Base-by-base conservation (phyloP, 257 asterid genomes). In the Fraxinus quadrangulata region DNA sequence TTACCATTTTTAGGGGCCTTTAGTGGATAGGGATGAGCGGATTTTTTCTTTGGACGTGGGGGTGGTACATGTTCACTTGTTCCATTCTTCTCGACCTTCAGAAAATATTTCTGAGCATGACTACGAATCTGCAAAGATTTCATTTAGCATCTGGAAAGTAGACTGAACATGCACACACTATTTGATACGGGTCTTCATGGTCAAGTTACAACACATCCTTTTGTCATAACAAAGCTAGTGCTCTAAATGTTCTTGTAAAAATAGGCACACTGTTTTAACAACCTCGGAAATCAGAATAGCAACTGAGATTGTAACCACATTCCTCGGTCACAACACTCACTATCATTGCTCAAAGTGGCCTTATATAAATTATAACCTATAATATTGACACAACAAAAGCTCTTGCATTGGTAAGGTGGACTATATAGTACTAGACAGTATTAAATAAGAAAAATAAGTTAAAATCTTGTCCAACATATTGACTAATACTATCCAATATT, bases 1-100 rank as follows among this genome's bases (percentile, higher is more conserved):
- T 51, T 78, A 90, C 93, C 93, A 79, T 19, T 83, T 86, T 84
- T 90, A 6, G 96, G 76, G 77, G 96, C 96, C 79, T 90, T 94
- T 42, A 90, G 97, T 17, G 98, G 98, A 83, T 92, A 94, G 33
- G 97, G 98, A 83, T 90, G 97, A 72, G 94, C 75, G 49, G 97
- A 94, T 84, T 94, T 94, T 80, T 97, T 85, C 91, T 94, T 94
- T 37, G 98, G 98, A 19, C 97, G 95, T 19, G 96, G 97, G 5
- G 98, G 98, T 82, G 98, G 98, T 49, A 92, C 84, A 80, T 89
- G 97, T 70, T 90, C 98, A 37, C 84, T 90, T 34, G 88, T 83
- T 37, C 98, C 98, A 77, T 85, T 92, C 84, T 94, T 94, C 87
- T 90, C 94, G 79, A 94, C 94, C 85, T 90, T 94, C 77, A 92